These are phyloP conservation scores for Loxodes magnus DNA, from an alignment of 73 alveolate genomes.

Conservation along the genomic window DNA sequence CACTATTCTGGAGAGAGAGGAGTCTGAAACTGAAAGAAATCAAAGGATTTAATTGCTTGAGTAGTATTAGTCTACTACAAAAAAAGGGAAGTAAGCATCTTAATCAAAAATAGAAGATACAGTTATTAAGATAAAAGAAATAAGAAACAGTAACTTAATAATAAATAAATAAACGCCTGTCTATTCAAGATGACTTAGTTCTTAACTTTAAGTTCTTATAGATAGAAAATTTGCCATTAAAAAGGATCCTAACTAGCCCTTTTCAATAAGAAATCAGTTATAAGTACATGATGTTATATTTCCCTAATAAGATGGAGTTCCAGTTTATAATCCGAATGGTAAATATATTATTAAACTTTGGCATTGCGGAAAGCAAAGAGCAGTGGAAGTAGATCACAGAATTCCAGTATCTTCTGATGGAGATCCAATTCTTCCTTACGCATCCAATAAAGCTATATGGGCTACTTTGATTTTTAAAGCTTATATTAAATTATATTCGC, in stretches of 20 bases:
- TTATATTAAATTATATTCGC: slow-evolving; percentile 66
- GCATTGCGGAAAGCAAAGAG: slow-evolving; percentile 89
- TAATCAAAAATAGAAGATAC: slow-evolving; percentile 31
- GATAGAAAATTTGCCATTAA: slow-evolving; percentile 90
- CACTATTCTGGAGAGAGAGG: slow-evolving; percentile 58
- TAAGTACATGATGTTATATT: no score
- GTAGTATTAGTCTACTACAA: slow-evolving; percentile 43
- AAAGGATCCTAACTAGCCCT: slow-evolving; percentile 74
- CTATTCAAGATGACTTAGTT: slow-evolving; percentile 90
- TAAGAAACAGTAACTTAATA: slow-evolving; percentile 47
- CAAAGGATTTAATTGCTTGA: slow-evolving; percentile 46
- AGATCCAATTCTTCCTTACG: slow-evolving; percentile 75
- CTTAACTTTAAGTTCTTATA: slow-evolving; percentile 79
- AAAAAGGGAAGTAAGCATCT: no score
- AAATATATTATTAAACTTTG: slow-evolving; percentile 84
- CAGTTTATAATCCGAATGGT: slow-evolving; percentile 86
- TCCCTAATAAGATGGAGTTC: slow-evolving; percentile 96
- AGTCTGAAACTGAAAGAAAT: slow-evolving; percentile 73
- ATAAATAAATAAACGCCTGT: slow-evolving; percentile 61
- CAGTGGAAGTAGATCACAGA: slow-evolving; percentile 82
- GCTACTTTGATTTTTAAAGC: slow-evolving; percentile 87
- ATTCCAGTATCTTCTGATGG: slow-evolving; percentile 87
- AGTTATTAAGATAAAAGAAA: slow-evolving; percentile 31
- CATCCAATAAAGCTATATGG: slow-evolving; percentile 88
- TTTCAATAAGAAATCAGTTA: slow-evolving; percentile 79